A percentile compares a stretch with the other conserved stretches of the same genome.
Conservation (phyloP, 139 green algal species). For the Edaphochlamys debaryana region DNA sequence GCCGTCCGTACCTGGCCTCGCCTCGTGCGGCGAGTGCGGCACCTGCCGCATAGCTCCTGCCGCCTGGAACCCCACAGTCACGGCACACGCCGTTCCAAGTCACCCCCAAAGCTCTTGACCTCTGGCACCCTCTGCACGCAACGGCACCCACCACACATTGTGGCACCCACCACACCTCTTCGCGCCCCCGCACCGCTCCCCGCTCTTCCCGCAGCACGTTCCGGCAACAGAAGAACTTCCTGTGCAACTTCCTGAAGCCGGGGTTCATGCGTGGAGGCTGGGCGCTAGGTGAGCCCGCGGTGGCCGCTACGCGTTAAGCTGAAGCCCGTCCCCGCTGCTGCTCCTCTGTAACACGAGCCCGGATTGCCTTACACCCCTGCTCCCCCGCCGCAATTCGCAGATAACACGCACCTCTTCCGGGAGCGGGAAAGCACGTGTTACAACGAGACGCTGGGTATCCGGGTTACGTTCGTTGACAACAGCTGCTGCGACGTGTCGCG, state of each 20-base stretch:
- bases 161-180: not conserved
- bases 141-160: not conserved
- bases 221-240: slow-evolving; percentile 11
- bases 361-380: too few species aligned
- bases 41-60: too few species aligned
- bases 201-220: not conserved
- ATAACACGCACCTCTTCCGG: not conserved
- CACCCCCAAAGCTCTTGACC: not conserved
- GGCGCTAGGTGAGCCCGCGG: not conserved
- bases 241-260: not conserved
- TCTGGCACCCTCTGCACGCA: not conserved
- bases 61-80: not conserved
- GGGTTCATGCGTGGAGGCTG: not conserved
- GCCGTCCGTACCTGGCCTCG: too few species aligned
- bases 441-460: not conserved
- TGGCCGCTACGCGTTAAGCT: not conserved
- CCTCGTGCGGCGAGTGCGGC: too few species aligned
- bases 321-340: too few species aligned
- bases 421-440: not conserved
- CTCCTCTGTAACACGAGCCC: too few species aligned
- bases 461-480: slow-evolving; percentile 10
- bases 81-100: too few species aligned
- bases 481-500: not conserved
- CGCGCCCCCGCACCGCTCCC: too few species aligned
- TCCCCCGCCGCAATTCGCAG: not conserved